Evolutionary conservation across 306 rosid species (phyloP), one percentile per base, ranked within the genome.

Genomic region (Geum urbanum): DNA sequence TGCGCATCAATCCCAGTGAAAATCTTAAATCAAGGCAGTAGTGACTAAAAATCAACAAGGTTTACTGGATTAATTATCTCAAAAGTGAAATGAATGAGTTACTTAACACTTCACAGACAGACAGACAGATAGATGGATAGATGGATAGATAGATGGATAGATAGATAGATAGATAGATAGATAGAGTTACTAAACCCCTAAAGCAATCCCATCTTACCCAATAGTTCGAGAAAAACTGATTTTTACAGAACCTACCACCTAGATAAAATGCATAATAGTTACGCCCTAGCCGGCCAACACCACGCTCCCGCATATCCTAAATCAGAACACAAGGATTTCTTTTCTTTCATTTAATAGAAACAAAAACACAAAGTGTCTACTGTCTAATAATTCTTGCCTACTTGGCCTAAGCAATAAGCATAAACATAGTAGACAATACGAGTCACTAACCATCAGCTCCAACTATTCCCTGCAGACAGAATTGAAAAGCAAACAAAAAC

Each of bases 401-500:
- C 32, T 12, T 61, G 7, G 11, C 20, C 11, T 19, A 48, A 69
- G 40, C 32, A 70, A 9, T 32, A 39, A 59, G 39, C 27, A 69
- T 4, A 45, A 69, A 20, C 40, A n/a, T 44, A 14, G 46, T 45
- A 9, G 11, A 70, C 24, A n/a, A 49, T 49, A 32, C 37, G 4
- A 60, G 64, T 61, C 78, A 79, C 88, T 72, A 75, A 87, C 92
- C 92, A 59, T 77, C 56, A 41, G 59, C 80, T 85, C 76, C 74
- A 52, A 67, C 76, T 66, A 82, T 7, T 59, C 68, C 85, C 92
- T 87, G 88, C 84, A 85, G n/a, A 72, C 84, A 85, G n/a, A 72
- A 24, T 50, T 3, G 37, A 76, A 67, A 58, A 20, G 7, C 35
- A 56, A 46, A 5, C 7, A 55, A 44, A 39, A 63, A 35, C 15